Evolutionary conservation across 345 rosid genomes (phyloP).

Genomic region (Sisymbrium altissimum): DNA sequence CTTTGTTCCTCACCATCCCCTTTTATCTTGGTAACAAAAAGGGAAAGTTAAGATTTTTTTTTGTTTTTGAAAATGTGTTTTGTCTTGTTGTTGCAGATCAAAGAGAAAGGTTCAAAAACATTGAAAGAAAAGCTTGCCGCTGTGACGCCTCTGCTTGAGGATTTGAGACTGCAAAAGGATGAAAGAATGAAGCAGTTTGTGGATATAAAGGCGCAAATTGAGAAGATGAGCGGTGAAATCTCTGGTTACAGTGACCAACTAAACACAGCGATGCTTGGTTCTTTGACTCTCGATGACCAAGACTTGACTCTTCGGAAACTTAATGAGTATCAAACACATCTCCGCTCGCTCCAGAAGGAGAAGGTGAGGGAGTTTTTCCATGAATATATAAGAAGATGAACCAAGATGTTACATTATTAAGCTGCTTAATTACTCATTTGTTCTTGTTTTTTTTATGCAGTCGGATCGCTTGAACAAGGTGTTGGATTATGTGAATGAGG

Average conservation of each 20-base stretch:
- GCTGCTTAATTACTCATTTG: slow-evolving; percentile 22
- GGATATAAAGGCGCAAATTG: slow-evolving; percentile 69
- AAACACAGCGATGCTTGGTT: slow-evolving; percentile 28
- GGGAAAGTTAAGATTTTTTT: background rate
- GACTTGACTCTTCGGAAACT: slow-evolving; percentile 82
- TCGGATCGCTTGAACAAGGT: slow-evolving; percentile 81
- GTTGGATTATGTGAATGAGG: slow-evolving; percentile 76
- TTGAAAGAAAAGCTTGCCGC: slow-evolving; percentile 76
- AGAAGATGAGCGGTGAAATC: slow-evolving; percentile 77
- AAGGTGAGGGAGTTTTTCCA: slow-evolving; percentile 44
- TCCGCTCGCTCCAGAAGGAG: slow-evolving; percentile 76
- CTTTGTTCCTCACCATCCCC: background rate
- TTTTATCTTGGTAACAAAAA: background rate
- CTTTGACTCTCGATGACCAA: slow-evolving; percentile 68
- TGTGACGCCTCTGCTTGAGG: slow-evolving; percentile 72
- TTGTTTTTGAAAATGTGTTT: background rate
- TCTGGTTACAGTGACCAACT: slow-evolving; percentile 52
- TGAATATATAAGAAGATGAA: background rate
- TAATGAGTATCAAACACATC: slow-evolving; percentile 69
- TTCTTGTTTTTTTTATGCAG: slow-evolving; percentile 45
- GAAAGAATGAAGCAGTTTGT: slow-evolving; percentile 75
- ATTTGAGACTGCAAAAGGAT: slow-evolving; percentile 64
- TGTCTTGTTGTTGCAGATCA: too few relatives aligned
- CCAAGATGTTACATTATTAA: background rate
- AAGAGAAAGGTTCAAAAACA: slow-evolving; percentile 55